Conservation (phyloP, 768 basidiomycete genomes). For the Collybiopsis luxurians region DNA sequence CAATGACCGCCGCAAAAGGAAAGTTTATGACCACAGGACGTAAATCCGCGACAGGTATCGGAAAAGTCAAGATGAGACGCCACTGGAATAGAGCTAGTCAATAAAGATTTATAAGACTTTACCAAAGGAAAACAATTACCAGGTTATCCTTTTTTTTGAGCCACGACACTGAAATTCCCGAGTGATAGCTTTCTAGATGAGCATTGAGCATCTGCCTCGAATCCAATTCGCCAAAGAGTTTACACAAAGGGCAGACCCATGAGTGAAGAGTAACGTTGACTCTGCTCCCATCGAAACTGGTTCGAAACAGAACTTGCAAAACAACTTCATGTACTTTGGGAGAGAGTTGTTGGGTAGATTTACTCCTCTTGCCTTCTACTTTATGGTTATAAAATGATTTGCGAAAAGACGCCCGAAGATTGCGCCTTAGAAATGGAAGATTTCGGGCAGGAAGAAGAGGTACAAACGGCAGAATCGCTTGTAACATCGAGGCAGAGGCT, state of each 20-base stretch:
- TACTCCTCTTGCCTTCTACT: not conserved
- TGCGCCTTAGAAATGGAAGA: conserved; percentile 4
- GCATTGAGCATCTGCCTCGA: conserved; percentile 7
- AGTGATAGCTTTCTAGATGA: conserved; percentile 9
- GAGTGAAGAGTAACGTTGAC: not conserved
- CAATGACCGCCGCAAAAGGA: not conserved
- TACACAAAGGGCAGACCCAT: conserved; percentile 11
- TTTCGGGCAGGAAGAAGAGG: not conserved
- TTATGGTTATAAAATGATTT: not conserved
- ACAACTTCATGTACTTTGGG: not conserved
- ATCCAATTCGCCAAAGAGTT: conserved; percentile 4
- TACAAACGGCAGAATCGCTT: conserved; percentile 1
- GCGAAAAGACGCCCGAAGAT: conserved; percentile 2
- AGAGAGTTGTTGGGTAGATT: not conserved
- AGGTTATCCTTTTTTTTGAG: not conserved
- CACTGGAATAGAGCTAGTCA: not conserved
- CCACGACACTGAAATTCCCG: conserved; percentile 3
- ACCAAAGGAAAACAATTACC: not conserved
- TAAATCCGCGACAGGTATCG: not conserved
- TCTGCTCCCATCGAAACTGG: not conserved
- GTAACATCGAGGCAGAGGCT: not conserved
- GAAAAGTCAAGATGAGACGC: conserved; percentile 4
- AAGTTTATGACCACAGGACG: not conserved
- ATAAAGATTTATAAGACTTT: not conserved
- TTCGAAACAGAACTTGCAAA: conserved; percentile 3